Evolutionary conservation across 192 early-diverging fungal species (phyloP), one percentile per base, ranked within the genome.

Genomic region (Podila verticillata): DNA sequence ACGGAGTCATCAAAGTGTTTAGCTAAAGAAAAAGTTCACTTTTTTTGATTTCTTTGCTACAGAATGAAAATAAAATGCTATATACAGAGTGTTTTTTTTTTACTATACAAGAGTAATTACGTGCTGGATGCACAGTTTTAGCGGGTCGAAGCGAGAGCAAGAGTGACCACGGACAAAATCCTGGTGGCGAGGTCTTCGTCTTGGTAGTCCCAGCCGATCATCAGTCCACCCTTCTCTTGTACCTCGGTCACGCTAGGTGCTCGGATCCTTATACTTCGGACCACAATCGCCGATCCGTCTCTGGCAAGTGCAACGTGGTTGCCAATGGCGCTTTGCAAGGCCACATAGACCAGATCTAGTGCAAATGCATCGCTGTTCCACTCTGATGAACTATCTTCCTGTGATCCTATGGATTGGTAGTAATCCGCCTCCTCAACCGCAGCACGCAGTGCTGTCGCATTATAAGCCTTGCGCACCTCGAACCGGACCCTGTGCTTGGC

Each of bases 1-100:
- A 95, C 80, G 94, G 94, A 26, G 90, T 94, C 19, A 88, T 95
- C 48, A 95, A 92, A 51, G 87, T 92, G 26, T 82, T 86, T 48
- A 68, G 28, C 10, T 74, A 66, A 47, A 20, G 36, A 12, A 20
- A 19, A 7, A 31, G 29, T 17, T 19, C 24, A 32, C 28, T 32
- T 60, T 59, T 54, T 54, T 39, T 34, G 32, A 34, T 34, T 34
- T 39, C 1, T 15, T 39, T 39, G 39, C 39, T 39, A 39, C 39
- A 39, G 39, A 39, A 39, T 44, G 39, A 44, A 44, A 44, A 44
- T 44, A 44, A 44, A 44, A 44, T 44, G 12, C 39, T 44, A 44
- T 44, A 17, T 54, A 26, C 51, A 54, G 51, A 26, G 24, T 54
- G 51, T 2, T 0, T n/a, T 22, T 47, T 7, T 7, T 22, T 54